Evolutionary conservation across 805 yeast species (phyloP).

Genomic region (Babjeviella inositovora): DNA sequence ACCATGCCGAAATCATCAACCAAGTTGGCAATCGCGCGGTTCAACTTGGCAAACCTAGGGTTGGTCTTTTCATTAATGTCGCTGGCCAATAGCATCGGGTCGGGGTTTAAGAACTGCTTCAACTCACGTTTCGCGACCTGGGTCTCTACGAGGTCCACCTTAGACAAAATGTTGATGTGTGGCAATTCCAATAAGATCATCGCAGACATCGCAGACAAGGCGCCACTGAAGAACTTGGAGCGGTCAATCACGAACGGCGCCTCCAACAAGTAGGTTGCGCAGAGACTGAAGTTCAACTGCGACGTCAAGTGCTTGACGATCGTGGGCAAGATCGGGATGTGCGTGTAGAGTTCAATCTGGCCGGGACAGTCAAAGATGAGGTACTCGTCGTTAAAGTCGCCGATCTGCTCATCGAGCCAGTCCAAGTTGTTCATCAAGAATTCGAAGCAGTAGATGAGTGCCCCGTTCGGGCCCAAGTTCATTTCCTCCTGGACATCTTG

Average conservation of each 20-base stretch:
- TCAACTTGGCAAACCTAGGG: conserved; percentile 53
- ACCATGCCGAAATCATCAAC: conserved; percentile 99
- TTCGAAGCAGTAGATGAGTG: conserved; percentile 84
- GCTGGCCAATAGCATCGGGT: conserved; percentile 57
- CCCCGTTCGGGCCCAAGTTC: conserved; percentile 92
- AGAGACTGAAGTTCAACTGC: conserved; percentile 68
- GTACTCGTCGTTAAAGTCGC: conserved; percentile 90
- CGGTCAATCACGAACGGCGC: conserved; percentile 88
- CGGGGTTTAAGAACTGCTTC: conserved; percentile 81
- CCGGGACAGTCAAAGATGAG: conserved; percentile 95
- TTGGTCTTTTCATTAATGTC: conserved; percentile 15
- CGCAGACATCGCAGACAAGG: conserved; percentile 93
- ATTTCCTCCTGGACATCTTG: conserved; percentile 94
- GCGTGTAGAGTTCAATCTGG: conserved; percentile 89
- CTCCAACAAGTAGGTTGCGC: conserved; percentile 86
- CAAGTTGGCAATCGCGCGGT: conserved; percentile 70
- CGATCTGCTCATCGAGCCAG: conserved; percentile 96
- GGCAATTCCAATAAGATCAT: conserved; percentile 93
- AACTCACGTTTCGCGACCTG: conserved; percentile 61
- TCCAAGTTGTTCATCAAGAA: conserved; percentile 78
- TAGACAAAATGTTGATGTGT: conserved; percentile 80
- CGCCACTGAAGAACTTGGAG: conserved; percentile 90
- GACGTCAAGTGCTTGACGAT: conserved; percentile 74
- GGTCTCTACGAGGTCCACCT: conserved; percentile 73
- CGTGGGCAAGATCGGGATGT: conserved; percentile 83